Conservation (phyloP, 371 early-diverging fungal genomes). For the Dinochytrium kinnereticum region DNA sequence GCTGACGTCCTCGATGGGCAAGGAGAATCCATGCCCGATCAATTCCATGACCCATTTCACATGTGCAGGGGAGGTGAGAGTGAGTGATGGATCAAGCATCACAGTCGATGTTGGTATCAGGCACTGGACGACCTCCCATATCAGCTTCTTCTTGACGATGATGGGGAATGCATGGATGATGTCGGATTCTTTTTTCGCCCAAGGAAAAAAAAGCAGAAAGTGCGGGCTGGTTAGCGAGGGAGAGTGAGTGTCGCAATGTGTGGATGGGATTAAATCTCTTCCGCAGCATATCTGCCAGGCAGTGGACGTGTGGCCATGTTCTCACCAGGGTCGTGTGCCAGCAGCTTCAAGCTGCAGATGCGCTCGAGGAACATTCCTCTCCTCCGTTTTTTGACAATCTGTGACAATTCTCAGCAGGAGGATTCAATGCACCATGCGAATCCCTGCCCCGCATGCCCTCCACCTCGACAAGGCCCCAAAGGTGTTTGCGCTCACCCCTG, state of each 20-base stretch:
- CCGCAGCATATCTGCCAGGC: no score
- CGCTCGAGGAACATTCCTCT: conserved; percentile 71
- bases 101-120: conserved; percentile 45
- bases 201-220: background rate
- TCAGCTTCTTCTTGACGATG: conserved; percentile 62
- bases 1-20: conserved; percentile 76
- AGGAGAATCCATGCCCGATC: conserved; percentile 77
- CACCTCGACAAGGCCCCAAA: no score
- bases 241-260: no score
- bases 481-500: no score
- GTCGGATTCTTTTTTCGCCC: conserved; percentile 60
- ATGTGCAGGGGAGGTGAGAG: conserved; percentile 55
- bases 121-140: conserved; percentile 68
- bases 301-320: no score
- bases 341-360: conserved; percentile 68
- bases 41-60: conserved; percentile 86
- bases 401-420: no score
- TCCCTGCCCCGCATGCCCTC: no score
- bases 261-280: no score
- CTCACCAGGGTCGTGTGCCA: conserved; percentile 71
- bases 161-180: conserved; percentile 72
- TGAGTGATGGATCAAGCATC: background rate
- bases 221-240: background rate
- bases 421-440: no score
- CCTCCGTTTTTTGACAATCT: no score